Evolutionary conservation across 495 filamentous ascomycete genomes (phyloP), one percentile per base, ranked within the genome.

Genomic region (Aspergillus haitiensis): DNA sequence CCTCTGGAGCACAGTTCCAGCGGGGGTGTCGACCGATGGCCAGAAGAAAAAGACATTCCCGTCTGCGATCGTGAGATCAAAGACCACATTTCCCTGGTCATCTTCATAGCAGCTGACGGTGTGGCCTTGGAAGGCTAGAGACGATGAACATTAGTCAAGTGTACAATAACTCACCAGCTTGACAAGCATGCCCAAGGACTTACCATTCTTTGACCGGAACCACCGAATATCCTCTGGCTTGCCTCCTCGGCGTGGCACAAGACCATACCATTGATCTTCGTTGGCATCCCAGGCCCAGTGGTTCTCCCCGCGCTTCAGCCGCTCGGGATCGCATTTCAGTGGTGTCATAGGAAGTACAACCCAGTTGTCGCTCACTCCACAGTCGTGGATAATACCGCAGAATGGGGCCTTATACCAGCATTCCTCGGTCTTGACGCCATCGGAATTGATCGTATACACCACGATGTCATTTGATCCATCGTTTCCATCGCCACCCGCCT

Each of bases 1-100:
- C 71, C 66, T 18, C 37, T 40, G 37, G 56, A 48, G 12, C 51
- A 63, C 6, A 56, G 64, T 39, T 47, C 59, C 16, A 37, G 67
- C 64, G 0, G 34, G 74, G 70, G 5, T 77, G 75, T n/a, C 50
- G 27, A 42, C 46, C 0, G 27, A 16, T 15, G 81, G 81, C 58
- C 78, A 84, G 62, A 71, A 84, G 70, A 79, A 82, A 70, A 84
- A 84, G 5, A 82, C 80, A 56, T 82, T 84, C 18, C 77, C 77
- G 59, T 82, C 77, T 1, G 79, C 77, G 0, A 85, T 75, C 7
- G 81, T 82, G 8, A 85, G 69, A 62, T 85, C 82, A 61, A 80
- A 75, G 31, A 82, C 70, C 8, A 85, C 67, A 10, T 80, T 63
- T 2, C 81, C 80, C 6, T 76, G 62, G 1, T 71, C 74, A 36